Evolutionary conservation across 106 monocot species (phyloP).

Genomic region (Alisma plantagoaquatica): DNA sequence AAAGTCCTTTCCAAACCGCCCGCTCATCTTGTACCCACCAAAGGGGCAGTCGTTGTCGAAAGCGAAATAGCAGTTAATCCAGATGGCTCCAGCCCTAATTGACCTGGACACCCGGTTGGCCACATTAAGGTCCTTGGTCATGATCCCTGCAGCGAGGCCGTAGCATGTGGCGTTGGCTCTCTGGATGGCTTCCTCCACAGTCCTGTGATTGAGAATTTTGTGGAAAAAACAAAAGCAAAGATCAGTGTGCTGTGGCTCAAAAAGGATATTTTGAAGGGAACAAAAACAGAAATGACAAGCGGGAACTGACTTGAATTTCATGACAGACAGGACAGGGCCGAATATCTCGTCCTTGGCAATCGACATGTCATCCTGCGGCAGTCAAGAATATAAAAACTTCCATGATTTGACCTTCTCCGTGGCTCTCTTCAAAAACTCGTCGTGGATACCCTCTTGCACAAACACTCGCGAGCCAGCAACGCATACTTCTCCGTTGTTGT

Average conservation of each 20-base stretch:
- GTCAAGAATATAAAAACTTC: constrained; percentile 81
- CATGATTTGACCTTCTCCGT: constrained; percentile 36
- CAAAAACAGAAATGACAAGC: too few relatives aligned
- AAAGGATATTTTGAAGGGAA: too few relatives aligned
- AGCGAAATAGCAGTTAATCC: constrained; percentile 54
- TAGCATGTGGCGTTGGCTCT: constrained; percentile 52
- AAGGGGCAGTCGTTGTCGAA: constrained; percentile 33
- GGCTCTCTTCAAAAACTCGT: constrained; percentile 61
- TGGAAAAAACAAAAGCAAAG: too few relatives aligned
- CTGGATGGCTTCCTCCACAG: constrained; percentile 71
- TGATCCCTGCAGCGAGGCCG: constrained; percentile 56
- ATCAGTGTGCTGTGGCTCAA: too few relatives aligned
- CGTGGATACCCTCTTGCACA: constrained; percentile 94
- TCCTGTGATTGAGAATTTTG: too few relatives aligned
- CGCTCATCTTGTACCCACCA: constrained; percentile 62
- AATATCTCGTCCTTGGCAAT: constrained; percentile 76
- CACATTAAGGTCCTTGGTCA: constrained; percentile 60
- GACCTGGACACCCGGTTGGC: constrained; percentile 49
- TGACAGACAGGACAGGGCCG: constrained; percentile 67
- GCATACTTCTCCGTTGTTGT: constrained; percentile 89
- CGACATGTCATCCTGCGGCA: constrained; percentile 61
- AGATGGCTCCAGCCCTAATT: constrained; percentile 28
- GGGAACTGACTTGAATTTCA: constrained; percentile 62
- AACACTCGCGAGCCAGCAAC: constrained; percentile 67
- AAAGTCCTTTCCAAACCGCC: constrained; percentile 34